Base-by-base conservation (phyloP, 1,284 basidiomycete genomes). In the Ganoderma sinense region DNA sequence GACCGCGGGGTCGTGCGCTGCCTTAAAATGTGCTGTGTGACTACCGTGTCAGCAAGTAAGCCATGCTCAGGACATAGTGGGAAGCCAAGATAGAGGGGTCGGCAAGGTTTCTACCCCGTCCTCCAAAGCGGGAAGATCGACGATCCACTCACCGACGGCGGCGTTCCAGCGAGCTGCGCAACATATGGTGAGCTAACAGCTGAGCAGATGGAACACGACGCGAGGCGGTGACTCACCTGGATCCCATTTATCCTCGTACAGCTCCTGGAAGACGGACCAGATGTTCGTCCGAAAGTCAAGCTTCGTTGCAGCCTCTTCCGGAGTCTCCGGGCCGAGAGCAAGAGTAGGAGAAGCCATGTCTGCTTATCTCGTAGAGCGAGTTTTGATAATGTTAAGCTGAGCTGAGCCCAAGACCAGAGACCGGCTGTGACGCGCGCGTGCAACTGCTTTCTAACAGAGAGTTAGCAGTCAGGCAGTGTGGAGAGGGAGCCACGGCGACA, bases 231-330 rank as follows among this genome's bases (percentile, higher is more conserved):
- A 65, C 73, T 51, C 39, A 78, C 79, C 75, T 74, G 78, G 74
- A 64, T 78, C 76, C 79, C 79, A 80, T 39, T 73, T 76, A 68
- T 78, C 77, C 64, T 78, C 79, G 66, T 80, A 80, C 8, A 76
- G 69, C 16, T 77, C 73, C 63, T 80, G 77, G 71, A 80, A 80
- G 29, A 78, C 72, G 13, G 74, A 67, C 78, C 77, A 78, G 31
- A 80, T 75, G 62, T 73, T 76, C 23, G 73, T 62, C 20, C 74
- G 76, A 58, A 80, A 80, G 67, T 80, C 79, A 29, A 75, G 64
- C 71, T 77, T 73, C 40, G 76, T 77, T 11, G 76, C 75, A 45
- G 70, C 72, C 70, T 80, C 78, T 33, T 73, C 74, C 5, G 78
- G 76, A 5, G 77, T 69, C 61, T 76, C 73, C 18, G 72, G 66